Percentiles rank a stretch among this genome's conserved stretches.
These are phyloP conservation scores for Chaetoscypha palmicola DNA, from an alignment of 2,329 filamentous ascomycete species.

Conservation along the genomic window DNA sequence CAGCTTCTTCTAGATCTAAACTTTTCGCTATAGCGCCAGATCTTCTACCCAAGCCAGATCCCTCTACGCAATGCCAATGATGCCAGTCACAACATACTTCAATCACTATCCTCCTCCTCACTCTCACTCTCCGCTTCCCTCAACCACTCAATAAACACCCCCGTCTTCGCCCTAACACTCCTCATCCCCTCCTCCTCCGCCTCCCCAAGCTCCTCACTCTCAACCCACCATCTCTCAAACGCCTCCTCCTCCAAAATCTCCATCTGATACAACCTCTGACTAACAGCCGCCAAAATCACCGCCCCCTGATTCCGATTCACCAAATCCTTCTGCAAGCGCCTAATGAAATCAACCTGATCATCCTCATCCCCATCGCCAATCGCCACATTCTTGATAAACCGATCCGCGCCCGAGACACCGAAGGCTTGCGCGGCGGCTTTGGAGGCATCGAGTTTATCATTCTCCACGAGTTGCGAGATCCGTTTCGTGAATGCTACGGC, in stretches of 20 bases:
- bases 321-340: conserved; percentile 76
- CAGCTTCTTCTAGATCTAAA: too few relatives aligned
- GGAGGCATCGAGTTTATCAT: conserved; percentile 48
- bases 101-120: conserved; percentile 51
- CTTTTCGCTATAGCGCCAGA: not conserved
- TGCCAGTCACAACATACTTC: too few relatives aligned
- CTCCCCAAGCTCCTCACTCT: conserved; percentile 49
- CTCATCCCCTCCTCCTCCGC: conserved; percentile 61
- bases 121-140: conserved; percentile 64
- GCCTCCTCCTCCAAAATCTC: conserved; percentile 88
- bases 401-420: conserved; percentile 44
- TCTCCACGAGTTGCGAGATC: conserved; percentile 61
- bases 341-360: conserved; percentile 80
- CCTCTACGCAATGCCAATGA: too few relatives aligned
- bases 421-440: conserved; percentile 61
- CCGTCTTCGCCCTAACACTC: conserved; percentile 64
- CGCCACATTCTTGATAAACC: conserved; percentile 53
- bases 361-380: conserved; percentile 58
- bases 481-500: conserved; percentile 79
- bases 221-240: conserved; percentile 81
- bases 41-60: too few relatives aligned
- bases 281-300: conserved; percentile 64
- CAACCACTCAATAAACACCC: conserved; percentile 80
- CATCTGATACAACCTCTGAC: conserved; percentile 77
- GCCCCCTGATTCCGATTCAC: conserved; percentile 56